Evolutionary conservation across 768 basidiomycete species (phyloP), one percentile per base, ranked within the genome.

Genomic region (Russula foetens): DNA sequence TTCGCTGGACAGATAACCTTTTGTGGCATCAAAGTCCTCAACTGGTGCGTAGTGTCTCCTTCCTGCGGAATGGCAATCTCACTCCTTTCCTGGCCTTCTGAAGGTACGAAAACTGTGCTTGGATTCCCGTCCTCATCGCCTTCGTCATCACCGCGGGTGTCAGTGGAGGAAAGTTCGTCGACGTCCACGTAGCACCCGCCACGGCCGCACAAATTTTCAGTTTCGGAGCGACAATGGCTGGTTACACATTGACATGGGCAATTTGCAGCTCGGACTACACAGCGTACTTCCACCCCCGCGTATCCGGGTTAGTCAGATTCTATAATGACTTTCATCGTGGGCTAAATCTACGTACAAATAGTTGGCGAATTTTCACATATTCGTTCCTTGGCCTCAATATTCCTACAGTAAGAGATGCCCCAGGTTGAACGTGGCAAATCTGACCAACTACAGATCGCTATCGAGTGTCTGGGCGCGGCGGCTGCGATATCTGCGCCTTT

Each of bases 121-220:
- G 90, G 90, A 77, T 92, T 19, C 91, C 92, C 0, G 80, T 90
- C 19, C 67, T 90, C n/a, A 73, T 92, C 54, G 80, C 84, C 9
- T 91, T 85, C 69, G 64, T 90, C 33, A 79, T 92, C 54, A 83
- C 82, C 9, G 72, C 88, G 14, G 90, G 86, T 3, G 75, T 89
- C n/a, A 83, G 88, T 0, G 90, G 84, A 0, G 85, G 88, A 63
- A 77, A 91, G 64, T 74, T 93, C 12, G 72, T 73, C 17, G 79
- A 76, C 53, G 76, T 75, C 1, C 75, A 78, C 0, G 71, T 75
- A 1, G 72, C 67, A 11, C 84, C 89, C 1, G 82, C 85, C 1
- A 80, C 82, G 2, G 81, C 82, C 0, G 62, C 71, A 0, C 67
- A 75, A 0, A 69, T 92, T 50, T 71, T 93, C 29, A 81, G 79